Evolutionary conservation across 2,329 filamentous ascomycete genomes (phyloP).

Genomic region (Fusarium sp.): DNA sequence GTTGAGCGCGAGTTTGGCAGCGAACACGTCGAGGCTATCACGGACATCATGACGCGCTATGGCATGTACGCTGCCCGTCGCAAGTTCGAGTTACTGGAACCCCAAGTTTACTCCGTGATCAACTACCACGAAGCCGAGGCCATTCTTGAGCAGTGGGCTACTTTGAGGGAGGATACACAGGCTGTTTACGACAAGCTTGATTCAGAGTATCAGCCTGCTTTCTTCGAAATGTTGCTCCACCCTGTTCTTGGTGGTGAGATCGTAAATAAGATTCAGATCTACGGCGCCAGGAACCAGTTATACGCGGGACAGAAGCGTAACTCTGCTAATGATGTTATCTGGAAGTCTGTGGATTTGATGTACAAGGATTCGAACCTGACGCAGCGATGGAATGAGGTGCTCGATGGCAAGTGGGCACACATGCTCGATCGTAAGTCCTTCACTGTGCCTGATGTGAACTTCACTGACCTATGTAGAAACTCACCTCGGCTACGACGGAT

Average conservation of each 20-base stretch:
- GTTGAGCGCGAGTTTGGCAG: conserved; percentile 61
- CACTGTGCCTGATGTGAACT: rapidly evolving
- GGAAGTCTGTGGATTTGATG: conserved; percentile 28
- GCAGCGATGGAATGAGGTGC: conserved; percentile 29
- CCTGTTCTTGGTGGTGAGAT: conserved; percentile 67
- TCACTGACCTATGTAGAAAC: conserved; percentile 49
- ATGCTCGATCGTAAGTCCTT: conserved; percentile 25
- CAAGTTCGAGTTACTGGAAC: conserved; percentile 69
- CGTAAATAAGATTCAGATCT: conserved; percentile 59
- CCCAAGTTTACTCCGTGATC: conserved; percentile 63
- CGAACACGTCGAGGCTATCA: conserved; percentile 56
- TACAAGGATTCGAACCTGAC: conserved; percentile 32
- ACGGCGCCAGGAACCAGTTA: conserved; percentile 59
- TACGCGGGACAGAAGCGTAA: conserved; percentile 66
- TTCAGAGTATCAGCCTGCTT: conserved; percentile 57
- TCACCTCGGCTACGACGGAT: conserved; percentile 61
- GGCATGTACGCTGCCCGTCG: conserved; percentile 64
- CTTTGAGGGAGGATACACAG: conserved; percentile 56
- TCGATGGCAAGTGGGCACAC: conserved; percentile 32
- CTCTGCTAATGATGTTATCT: conserved; percentile 56
- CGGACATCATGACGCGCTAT: conserved; percentile 55
- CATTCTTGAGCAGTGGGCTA: conserved; percentile 62
- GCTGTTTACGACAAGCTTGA: conserved; percentile 55
- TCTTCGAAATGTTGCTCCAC: conserved; percentile 70
- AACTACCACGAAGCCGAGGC: conserved; percentile 69